These are phyloP conservation scores for Russula compacta DNA, from an alignment of 768 basidiomycete species.

Conservation along the genomic window DNA sequence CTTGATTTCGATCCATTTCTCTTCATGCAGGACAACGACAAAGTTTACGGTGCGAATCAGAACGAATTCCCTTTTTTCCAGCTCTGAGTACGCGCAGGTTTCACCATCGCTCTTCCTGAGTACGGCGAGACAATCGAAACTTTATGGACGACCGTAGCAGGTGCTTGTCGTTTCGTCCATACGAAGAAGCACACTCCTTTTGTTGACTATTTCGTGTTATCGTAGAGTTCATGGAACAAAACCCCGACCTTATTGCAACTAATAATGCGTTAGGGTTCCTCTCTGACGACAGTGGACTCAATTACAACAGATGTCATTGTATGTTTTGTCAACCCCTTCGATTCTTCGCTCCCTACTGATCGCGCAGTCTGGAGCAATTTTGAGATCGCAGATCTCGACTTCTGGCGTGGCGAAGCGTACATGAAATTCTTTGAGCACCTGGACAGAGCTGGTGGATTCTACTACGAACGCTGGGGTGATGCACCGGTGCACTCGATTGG, in stretches of 20 bases:
- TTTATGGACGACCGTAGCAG: conserved; percentile 62
- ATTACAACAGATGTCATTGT: conserved; percentile 53
- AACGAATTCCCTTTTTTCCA: not conserved
- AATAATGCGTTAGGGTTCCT: conserved; percentile 51
- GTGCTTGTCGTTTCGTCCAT: conserved; percentile 26
- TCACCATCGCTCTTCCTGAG: conserved; percentile 69
- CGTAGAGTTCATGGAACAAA: conserved; percentile 40
- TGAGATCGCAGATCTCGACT: conserved; percentile 50
- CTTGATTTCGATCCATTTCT: conserved; percentile 48
- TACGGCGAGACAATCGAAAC: conserved; percentile 67
- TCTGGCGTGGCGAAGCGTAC: conserved; percentile 51
- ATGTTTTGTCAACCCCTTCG: conserved; percentile 5
- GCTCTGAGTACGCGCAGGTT: conserved; percentile 32
- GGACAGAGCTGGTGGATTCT: conserved; percentile 48
- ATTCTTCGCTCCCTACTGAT: not conserved
- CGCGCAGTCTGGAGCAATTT: conserved; percentile 57
- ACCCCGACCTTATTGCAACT: conserved; percentile 39
- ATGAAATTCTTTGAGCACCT: conserved; percentile 48
- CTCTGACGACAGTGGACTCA: conserved; percentile 45
- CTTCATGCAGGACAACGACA: conserved; percentile 46
- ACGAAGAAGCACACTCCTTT: not conserved
- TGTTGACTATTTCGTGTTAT: not conserved
- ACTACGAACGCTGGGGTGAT: conserved; percentile 86
- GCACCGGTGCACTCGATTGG: conserved; percentile 79
- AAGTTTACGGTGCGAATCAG: conserved; percentile 39